phyloP scores from a whole-genome alignment of 495 filamentous ascomycete species.

The Aspergillus nanangensis region DNA sequence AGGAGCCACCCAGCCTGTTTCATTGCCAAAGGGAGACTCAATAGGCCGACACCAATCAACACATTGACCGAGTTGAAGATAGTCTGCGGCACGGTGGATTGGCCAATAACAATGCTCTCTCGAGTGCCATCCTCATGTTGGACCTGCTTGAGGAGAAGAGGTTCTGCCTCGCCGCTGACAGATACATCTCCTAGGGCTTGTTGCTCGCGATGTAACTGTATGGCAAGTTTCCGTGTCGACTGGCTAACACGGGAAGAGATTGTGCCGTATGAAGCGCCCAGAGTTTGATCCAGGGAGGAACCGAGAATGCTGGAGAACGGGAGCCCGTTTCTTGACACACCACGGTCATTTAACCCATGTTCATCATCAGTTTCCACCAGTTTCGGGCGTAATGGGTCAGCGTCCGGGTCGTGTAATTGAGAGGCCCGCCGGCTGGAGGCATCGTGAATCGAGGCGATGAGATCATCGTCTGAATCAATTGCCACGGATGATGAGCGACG shows the following conservation, averaged over 20 bases:
- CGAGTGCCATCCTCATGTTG: conserved; percentile 82
- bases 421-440: conserved; percentile 31
- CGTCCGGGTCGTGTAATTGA: conserved; percentile 11
- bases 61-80: conserved; percentile 97
- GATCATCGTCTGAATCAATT: conserved; percentile 45
- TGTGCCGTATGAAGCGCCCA: conserved; percentile 75
- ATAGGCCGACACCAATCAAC: conserved; percentile 82
- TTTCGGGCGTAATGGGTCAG: conserved; percentile 24
- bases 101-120: conserved; percentile 77
- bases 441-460: conserved; percentile 23
- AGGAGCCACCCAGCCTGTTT: conserved; percentile 90
- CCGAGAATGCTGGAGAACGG: conserved; percentile 22
- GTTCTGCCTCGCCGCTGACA: conserved; percentile 65
- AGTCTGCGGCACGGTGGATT: conserved; percentile 91
- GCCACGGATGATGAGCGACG: conserved; percentile 67
- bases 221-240: conserved; percentile 65
- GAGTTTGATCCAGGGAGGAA: conserved; percentile 64
- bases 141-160: conserved; percentile 79
- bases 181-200: conserved; percentile 43
- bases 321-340: conserved; percentile 16
- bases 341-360: conserved; percentile 12
- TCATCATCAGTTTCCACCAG: conserved; percentile 13
- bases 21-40: conserved; percentile 85
- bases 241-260: conserved; percentile 64
- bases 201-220: conserved; percentile 67